These are phyloP conservation scores for Gossypium trilobum DNA, from an alignment of 441 rosid genomes.

Conservation along the genomic window DNA sequence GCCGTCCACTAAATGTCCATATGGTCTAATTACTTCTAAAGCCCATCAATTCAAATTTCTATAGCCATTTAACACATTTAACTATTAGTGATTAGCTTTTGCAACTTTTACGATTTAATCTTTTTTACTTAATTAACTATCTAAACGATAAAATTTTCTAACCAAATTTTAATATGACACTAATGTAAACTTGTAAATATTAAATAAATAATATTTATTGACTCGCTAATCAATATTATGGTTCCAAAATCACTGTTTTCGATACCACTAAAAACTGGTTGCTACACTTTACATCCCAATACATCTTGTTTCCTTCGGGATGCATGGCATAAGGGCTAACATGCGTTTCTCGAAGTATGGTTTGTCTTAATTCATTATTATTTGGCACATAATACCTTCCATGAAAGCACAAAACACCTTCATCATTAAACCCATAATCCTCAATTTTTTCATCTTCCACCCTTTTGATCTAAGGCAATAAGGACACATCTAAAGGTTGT, in stretches of 20 bases:
- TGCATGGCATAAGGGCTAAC: background rate
- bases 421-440: background rate
- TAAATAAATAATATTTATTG: too few relatives aligned
- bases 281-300: background rate
- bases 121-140: too few relatives aligned
- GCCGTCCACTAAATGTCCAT: background rate
- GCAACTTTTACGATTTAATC: background rate
- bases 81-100: background rate
- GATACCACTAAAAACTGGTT: background rate
- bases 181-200: background rate
- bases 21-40: background rate
- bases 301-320: background rate
- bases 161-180: background rate
- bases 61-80: background rate
- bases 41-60: background rate
- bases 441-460: background rate
- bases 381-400: background rate
- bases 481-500: background rate
- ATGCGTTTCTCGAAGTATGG: background rate
- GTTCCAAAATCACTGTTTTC: background rate
- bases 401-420: background rate
- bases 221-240: background rate
- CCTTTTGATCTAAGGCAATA: background rate
- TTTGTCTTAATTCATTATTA: background rate
- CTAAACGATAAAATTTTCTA: background rate